phyloP scores from a whole-genome alignment of 352 stramenopile species.

The Phytophthora agathidicida region DNA sequence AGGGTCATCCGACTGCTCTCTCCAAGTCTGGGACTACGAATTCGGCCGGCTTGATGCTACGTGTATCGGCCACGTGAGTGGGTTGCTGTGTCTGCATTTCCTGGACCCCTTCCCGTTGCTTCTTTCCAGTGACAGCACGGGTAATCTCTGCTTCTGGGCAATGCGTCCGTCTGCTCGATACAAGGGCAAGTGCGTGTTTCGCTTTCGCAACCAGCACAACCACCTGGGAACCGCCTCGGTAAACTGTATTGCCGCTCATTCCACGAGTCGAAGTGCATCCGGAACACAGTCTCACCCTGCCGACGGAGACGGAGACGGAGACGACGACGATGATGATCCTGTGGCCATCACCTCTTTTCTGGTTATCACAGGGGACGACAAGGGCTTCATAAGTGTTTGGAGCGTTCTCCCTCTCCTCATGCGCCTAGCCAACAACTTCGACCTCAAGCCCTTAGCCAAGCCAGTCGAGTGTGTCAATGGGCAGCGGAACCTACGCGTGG shows the following conservation, averaged over 20 bases:
- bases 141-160: conserved; percentile 81
- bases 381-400: conserved; percentile 76
- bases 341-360: conserved; percentile 51
- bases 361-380: conserved; percentile 79
- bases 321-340: conserved; percentile 26
- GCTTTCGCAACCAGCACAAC: conserved; percentile 66
- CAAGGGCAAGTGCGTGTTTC: conserved; percentile 80
- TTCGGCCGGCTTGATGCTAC: conserved; percentile 81
- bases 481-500: conserved; percentile 73
- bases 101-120: conserved; percentile 78
- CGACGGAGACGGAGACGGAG: too few relatives aligned
- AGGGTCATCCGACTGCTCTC: conserved; percentile 66
- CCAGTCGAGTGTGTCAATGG: conserved; percentile 75
- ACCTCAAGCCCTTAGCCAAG: conserved; percentile 51
- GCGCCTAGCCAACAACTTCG: conserved; percentile 61
- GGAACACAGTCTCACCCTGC: background rate
- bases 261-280: conserved; percentile 15
- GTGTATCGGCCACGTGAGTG: conserved; percentile 76
- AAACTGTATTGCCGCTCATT: conserved; percentile 51
- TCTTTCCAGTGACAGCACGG: conserved; percentile 67
- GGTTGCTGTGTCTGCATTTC: conserved; percentile 70
- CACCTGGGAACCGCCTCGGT: conserved; percentile 47
- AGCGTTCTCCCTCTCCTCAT: conserved; percentile 69
- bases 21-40: conserved; percentile 90
- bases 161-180: conserved; percentile 60